Evolutionary conservation across 2,329 filamentous ascomycete genomes (phyloP).

Genomic region (Botryotinia calthae): DNA sequence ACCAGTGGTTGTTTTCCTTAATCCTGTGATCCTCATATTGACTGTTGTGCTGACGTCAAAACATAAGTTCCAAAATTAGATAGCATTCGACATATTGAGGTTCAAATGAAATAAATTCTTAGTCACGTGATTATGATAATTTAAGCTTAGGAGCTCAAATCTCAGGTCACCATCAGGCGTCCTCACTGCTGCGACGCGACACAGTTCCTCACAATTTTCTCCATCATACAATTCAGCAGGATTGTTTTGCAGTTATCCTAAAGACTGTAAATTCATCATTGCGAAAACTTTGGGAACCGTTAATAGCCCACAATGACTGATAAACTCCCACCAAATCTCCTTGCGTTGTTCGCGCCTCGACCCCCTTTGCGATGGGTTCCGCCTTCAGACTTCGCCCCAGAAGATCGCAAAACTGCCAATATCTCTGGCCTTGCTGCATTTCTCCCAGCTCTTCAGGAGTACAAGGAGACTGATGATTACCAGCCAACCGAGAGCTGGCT

Average conservation of each 20-base stretch:
- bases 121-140: background rate
- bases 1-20: slow-evolving; percentile 52
- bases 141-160: slow-evolving; percentile 19
- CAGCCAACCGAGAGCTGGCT: slow-evolving; percentile 90
- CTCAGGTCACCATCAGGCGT: slow-evolving; percentile 4
- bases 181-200: slow-evolving; percentile 11
- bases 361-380: slow-evolving; percentile 88
- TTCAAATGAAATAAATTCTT: background rate
- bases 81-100: background rate
- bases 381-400: slow-evolving; percentile 76
- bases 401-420: slow-evolving; percentile 72
- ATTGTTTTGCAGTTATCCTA: background rate
- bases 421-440: slow-evolving; percentile 74
- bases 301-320: slow-evolving; percentile 71
- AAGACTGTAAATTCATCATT: background rate
- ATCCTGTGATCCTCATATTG: slow-evolving; percentile 52
- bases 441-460: slow-evolving; percentile 69
- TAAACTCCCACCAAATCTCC: slow-evolving; percentile 87
- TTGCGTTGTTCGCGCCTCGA: slow-evolving; percentile 92
- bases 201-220: slow-evolving; percentile 4
- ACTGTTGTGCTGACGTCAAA: slow-evolving; percentile 12
- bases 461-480: slow-evolving; percentile 75
- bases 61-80: background rate
- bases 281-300: background rate
- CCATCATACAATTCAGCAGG: slow-evolving; percentile 8